Evolutionary conservation across 257 asterid genomes (phyloP).

Genomic region (Ligustrum vulgare): DNA sequence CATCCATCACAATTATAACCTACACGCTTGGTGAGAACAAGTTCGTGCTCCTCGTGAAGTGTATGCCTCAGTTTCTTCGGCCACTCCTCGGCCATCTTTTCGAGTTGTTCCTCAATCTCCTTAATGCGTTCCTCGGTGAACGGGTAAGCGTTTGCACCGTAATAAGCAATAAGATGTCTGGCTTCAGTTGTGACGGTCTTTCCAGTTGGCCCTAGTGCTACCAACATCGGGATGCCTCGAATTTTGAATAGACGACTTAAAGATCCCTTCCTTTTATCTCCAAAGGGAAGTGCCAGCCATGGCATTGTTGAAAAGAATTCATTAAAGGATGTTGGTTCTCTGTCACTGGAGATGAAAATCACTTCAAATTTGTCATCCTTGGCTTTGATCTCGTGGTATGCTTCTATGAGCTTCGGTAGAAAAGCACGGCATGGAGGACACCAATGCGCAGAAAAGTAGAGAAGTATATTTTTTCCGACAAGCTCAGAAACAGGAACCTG

Average conservation of each 20-base stretch:
- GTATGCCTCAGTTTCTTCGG: constrained; percentile 49
- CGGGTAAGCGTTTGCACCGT: constrained; percentile 76
- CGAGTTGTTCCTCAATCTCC: constrained; percentile 58
- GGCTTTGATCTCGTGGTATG: constrained; percentile 52
- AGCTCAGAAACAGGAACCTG: constrained; percentile 73
- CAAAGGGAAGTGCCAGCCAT: constrained; percentile 78
- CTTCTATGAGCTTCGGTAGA: constrained; percentile 55
- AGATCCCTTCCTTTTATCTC: constrained; percentile 50
- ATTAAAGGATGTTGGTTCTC: constrained; percentile 57
- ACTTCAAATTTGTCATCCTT: constrained; percentile 50
- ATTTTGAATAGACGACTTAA: constrained; percentile 58
- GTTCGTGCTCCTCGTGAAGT: constrained; percentile 64
- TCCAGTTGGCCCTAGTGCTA: constrained; percentile 73
- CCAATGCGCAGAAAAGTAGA: constrained; percentile 78
- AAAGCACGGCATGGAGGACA: constrained; percentile 91
- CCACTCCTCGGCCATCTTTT: constrained; percentile 76
- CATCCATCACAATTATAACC: constrained; percentile 64
- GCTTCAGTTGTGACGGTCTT: constrained; percentile 64
- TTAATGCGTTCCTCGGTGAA: constrained; percentile 66
- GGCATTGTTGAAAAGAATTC: constrained; percentile 75
- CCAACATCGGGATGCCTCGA: constrained; percentile 69
- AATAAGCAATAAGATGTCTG: constrained; percentile 44
- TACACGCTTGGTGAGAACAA: constrained; percentile 45
- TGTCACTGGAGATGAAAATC: constrained; percentile 74
- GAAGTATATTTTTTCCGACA: constrained; percentile 64